Conservation (phyloP, 2,329 filamentous ascomycete species). For the Herpotrichia juniperi region DNA sequence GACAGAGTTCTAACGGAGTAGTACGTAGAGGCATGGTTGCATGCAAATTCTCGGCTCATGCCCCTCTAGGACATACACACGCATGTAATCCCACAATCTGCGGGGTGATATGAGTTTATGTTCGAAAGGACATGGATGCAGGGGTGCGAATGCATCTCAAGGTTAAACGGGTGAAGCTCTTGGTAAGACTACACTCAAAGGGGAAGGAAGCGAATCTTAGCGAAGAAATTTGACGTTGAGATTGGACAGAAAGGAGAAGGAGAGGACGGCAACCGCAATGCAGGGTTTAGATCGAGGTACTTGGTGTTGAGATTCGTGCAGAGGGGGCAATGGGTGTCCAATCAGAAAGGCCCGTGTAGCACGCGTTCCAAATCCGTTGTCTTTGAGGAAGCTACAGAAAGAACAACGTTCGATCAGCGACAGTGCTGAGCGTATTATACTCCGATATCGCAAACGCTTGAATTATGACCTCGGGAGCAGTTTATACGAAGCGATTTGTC, state of each 20-base stretch:
- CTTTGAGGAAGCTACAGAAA: background rate
- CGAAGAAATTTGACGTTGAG: background rate
- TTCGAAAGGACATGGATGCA: background rate
- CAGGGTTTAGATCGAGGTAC: background rate
- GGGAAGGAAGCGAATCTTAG: conserved; percentile 1
- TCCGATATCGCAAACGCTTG: background rate
- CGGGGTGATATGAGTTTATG: background rate
- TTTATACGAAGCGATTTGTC: no score
- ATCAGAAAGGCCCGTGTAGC: background rate
- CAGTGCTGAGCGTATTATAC: background rate
- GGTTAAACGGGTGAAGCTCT: background rate
- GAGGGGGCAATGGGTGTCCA: background rate
- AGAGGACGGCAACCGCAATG: background rate
- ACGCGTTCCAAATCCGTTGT: background rate
- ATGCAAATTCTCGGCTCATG: background rate
- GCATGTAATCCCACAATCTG: background rate
- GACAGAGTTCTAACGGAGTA: background rate
- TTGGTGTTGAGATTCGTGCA: background rate
- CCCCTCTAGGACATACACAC: background rate
- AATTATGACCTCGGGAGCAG: no score
- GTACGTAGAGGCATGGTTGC: background rate
- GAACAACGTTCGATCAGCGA: background rate
- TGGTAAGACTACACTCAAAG: background rate
- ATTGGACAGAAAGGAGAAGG: background rate
- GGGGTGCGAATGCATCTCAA: background rate